Percentiles rank a stretch among this genome's conserved stretches.
Evolutionary conservation across 257 asterid species (phyloP).

Genomic region (Rauvolfia tetraphylla): DNA sequence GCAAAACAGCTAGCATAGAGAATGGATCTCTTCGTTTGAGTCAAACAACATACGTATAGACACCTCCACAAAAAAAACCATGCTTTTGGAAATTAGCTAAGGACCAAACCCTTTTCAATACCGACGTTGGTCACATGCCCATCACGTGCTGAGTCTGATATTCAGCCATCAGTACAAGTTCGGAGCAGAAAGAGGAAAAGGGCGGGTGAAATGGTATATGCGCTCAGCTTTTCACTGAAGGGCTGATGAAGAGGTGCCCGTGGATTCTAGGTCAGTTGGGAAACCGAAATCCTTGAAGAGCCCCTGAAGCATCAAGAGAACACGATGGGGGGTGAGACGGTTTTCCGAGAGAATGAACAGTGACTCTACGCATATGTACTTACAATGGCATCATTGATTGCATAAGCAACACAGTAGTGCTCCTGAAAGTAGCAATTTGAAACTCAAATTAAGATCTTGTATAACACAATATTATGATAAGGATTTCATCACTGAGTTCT

Average conservation of each 20-base stretch:
- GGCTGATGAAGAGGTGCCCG: slow-evolving; percentile 37
- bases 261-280: slow-evolving; percentile 38
- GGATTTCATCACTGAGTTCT: background rate
- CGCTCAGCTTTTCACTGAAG: background rate
- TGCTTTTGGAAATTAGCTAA: slow-evolving; percentile 9
- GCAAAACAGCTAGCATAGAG: slow-evolving; percentile 28
- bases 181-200: background rate
- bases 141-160: background rate
- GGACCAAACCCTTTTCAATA: slow-evolving; percentile 5
- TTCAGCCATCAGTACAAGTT: background rate
- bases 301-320: slow-evolving; percentile 44
- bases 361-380: slow-evolving; percentile 13
- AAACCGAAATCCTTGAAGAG: slow-evolving; percentile 66
- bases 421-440: slow-evolving; percentile 54
- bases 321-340: slow-evolving; percentile 6
- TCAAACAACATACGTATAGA: slow-evolving; percentile 19
- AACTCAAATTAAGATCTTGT: background rate
- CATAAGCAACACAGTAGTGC: slow-evolving; percentile 87
- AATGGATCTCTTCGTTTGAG: slow-evolving; percentile 22
- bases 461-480: background rate
- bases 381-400: slow-evolving; percentile 84
- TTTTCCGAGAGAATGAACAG: background rate
- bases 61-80: slow-evolving; percentile 16
- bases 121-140: slow-evolving; percentile 11
- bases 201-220: background rate